Percentiles rank a stretch among this genome's conserved stretches.
phyloP scores from a whole-genome alignment of 345 rosid genomes.

The Brassica juncea region DNA sequence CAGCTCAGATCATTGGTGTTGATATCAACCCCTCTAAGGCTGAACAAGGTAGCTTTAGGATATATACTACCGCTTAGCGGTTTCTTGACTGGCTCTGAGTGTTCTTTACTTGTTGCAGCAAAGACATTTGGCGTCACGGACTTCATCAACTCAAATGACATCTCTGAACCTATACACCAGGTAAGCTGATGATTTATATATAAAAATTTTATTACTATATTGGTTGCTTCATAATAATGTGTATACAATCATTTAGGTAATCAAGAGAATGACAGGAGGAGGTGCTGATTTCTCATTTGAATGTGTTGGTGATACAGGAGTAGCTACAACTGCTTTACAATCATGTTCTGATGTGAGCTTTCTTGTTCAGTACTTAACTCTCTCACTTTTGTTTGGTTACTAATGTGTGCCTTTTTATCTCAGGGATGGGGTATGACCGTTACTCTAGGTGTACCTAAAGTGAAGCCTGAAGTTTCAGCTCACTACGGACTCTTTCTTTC shows the following conservation, averaged over 20 bases:
- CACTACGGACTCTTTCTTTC: slow-evolving; percentile 73
- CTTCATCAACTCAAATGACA: slow-evolving; percentile 67
- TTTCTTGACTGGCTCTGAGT: slow-evolving; percentile 8
- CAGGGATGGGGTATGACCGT: slow-evolving; percentile 95
- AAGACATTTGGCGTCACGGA: slow-evolving; percentile 80
- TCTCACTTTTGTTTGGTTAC: slow-evolving; percentile 1
- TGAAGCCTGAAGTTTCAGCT: slow-evolving; percentile 71
- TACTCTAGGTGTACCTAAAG: slow-evolving; percentile 90
- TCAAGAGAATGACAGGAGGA: slow-evolving; percentile 72
- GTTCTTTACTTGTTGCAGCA: slow-evolving; percentile 50
- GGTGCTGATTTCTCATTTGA: slow-evolving; percentile 93
- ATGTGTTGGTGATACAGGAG: slow-evolving; percentile 76
- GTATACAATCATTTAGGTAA: slow-evolving; percentile 52
- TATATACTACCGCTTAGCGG: background rate
- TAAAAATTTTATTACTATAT: background rate
- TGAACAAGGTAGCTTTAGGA: slow-evolving; percentile 55
- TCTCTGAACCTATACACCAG: slow-evolving; percentile 77
- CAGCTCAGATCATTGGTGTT: slow-evolving; percentile 79
- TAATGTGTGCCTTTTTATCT: background rate
- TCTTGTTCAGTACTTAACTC: background rate
- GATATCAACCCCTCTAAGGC: slow-evolving; percentile 76
- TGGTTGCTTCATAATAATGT: background rate
- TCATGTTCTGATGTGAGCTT: slow-evolving; percentile 78
- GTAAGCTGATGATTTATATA: slow-evolving; percentile 42
- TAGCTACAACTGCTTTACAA: slow-evolving; percentile 75